phyloP scores from a whole-genome alignment of 331 rosid species.

The Telfairia occidentalis region DNA sequence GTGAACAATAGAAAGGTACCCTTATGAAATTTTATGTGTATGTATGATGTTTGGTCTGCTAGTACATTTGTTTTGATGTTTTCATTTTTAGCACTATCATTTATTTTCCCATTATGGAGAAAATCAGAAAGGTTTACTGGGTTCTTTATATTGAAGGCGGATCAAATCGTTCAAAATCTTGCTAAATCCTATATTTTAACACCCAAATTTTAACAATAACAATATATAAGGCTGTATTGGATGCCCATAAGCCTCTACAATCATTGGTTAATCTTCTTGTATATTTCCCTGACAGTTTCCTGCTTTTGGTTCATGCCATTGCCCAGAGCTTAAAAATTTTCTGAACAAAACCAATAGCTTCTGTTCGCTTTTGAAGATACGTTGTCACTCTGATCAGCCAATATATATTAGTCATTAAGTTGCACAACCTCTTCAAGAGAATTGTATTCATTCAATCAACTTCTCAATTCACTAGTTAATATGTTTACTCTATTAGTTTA shows the following conservation, averaged over 20 bases:
- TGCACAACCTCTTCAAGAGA: neutral
- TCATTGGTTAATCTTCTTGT: neutral
- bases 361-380: neutral
- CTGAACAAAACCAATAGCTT: neutral
- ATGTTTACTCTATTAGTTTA: neutral
- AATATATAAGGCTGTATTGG: neutral
- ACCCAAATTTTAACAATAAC: neutral
- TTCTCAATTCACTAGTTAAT: neutral
- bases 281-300: neutral
- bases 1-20: conserved; percentile 63
- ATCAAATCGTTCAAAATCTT: neutral
- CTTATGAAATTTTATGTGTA: neutral
- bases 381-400: neutral
- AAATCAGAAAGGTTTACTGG: neutral
- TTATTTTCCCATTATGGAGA: neutral
- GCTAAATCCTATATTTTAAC: neutral
- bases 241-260: neutral
- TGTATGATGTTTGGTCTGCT: neutral
- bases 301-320: neutral
- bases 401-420: neutral
- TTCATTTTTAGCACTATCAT: neutral
- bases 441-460: neutral
- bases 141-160: neutral
- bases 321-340: neutral
- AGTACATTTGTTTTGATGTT: neutral